Percentiles rank a stretch among this genome's conserved stretches.
Evolutionary conservation across 345 rosid genomes (phyloP).

Genomic region (Jatropha curcas): DNA sequence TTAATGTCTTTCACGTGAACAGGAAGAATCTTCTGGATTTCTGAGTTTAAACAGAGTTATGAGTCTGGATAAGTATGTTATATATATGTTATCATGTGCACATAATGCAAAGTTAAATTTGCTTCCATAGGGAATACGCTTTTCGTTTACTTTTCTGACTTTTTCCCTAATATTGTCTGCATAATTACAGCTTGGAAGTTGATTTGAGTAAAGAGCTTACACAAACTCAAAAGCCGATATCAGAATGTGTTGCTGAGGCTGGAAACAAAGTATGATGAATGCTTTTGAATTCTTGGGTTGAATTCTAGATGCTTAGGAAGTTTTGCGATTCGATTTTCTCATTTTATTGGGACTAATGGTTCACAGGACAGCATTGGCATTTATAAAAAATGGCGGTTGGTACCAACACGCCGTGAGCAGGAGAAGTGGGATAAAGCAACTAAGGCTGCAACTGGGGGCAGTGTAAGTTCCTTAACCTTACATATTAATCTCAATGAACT

Average conservation of each 20-base stretch:
- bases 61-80: conserved; percentile 82
- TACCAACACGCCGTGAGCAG: conserved; percentile 83
- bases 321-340: conserved; percentile 1
- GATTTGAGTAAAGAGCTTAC: conserved; percentile 83
- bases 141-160: background rate
- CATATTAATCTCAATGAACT: background rate
- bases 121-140: background rate
- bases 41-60: conserved; percentile 83
- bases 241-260: conserved; percentile 33
- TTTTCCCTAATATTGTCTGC: conserved; percentile 9
- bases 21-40: conserved; percentile 86
- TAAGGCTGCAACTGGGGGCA: conserved; percentile 87
- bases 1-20: conserved; percentile 24
- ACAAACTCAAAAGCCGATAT: conserved; percentile 41
- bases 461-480: conserved; percentile 47
- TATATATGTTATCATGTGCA: conserved; percentile 46
- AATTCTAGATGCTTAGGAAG: background rate
- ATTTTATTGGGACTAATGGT: conserved; percentile 11
- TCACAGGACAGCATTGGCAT: conserved; percentile 33
- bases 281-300: conserved; percentile 4
- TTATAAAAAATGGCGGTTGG: conserved; percentile 59
- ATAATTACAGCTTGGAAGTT: conserved; percentile 60
- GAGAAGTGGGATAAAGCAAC: conserved; percentile 92
- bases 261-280: conserved; percentile 39
- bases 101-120: conserved; percentile 11